Conservation (phyloP, 108 stramenopile species). For the Nannochloropsis oceanica region DNA sequence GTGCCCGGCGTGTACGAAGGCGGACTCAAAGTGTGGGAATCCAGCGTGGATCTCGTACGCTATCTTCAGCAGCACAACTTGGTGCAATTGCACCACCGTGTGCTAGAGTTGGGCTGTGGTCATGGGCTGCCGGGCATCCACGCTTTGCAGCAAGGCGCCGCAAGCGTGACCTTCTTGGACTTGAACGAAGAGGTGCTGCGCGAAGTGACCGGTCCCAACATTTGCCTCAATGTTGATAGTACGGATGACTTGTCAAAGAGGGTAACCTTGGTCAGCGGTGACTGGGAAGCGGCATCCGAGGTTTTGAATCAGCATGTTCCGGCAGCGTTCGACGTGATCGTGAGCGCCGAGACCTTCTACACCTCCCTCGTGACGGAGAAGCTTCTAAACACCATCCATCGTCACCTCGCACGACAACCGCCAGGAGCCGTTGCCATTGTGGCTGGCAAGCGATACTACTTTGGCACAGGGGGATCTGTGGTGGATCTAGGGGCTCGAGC, state of each 20-base stretch:
- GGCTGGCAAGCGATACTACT: slow-evolving; percentile 32
- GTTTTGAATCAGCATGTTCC: neutral
- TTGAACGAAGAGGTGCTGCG: slow-evolving; percentile 27
- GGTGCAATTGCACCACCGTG: neutral
- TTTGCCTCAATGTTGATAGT: neutral
- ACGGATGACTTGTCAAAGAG: too few species aligned
- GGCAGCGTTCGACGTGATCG: slow-evolving; percentile 16
- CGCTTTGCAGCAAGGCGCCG: slow-evolving; percentile 13
- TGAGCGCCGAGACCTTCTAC: slow-evolving; percentile 31
- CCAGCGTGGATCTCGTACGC: slow-evolving; percentile 22
- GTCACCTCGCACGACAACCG: neutral
- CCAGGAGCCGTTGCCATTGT: slow-evolving; percentile 13
- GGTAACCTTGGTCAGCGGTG: neutral
- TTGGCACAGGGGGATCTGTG: slow-evolving; percentile 23
- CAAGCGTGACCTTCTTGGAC: slow-evolving; percentile 12
- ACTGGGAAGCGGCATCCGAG: neutral
- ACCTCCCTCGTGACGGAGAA: slow-evolving; percentile 10
- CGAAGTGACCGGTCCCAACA: slow-evolving; percentile 23
- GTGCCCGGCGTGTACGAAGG: slow-evolving; percentile 32
- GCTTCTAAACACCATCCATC: slow-evolving; percentile 1
- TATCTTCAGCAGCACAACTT: slow-evolving; percentile 3
- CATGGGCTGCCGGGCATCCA: slow-evolving; percentile 27
- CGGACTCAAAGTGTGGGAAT: slow-evolving; percentile 30
- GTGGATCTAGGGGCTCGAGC: neutral
- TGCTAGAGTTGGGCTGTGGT: slow-evolving; percentile 21